Conservation (phyloP, 371 early-diverging fungal genomes). For the Mucor circinelloides region DNA sequence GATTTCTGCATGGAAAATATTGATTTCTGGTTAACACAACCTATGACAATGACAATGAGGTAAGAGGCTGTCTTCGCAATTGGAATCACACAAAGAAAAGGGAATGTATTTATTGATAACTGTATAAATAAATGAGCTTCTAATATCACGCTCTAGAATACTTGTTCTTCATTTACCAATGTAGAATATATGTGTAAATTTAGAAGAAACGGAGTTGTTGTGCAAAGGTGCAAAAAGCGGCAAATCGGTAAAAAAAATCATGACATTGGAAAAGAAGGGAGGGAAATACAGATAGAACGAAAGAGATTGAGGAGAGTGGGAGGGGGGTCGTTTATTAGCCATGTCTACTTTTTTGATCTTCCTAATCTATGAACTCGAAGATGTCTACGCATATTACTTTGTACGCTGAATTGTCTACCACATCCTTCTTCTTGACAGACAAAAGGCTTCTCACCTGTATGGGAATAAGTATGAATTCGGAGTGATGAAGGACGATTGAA, state of each 20-base stretch:
- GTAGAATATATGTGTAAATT: neutral
- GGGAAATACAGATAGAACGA: neutral
- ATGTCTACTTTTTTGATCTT: conserved; percentile 11
- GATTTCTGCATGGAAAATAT: neutral
- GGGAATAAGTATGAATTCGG: conserved; percentile 69
- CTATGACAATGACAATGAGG: neutral
- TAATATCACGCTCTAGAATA: neutral
- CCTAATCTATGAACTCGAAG: conserved; percentile 50
- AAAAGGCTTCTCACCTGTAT: conserved; percentile 79
- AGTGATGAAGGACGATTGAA: conserved; percentile 50
- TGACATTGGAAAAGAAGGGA: neutral
- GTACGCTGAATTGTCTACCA: conserved; percentile 70
- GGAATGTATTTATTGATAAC: neutral
- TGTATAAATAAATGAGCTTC: neutral
- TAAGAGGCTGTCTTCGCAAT: neutral
- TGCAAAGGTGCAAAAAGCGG: conserved; percentile 3
- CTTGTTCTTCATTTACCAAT: neutral
- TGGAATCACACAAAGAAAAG: neutral
- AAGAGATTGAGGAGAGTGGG: neutral
- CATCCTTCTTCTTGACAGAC: conserved; percentile 67
- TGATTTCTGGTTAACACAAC: neutral
- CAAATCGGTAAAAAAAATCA: conserved; percentile 8
- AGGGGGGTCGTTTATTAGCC: neutral
- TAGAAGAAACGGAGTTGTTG: neutral
- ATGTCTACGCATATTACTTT: conserved; percentile 78